Conservation (phyloP, 768 basidiomycete genomes). For the Lanmaoa pseudosensibilis region DNA sequence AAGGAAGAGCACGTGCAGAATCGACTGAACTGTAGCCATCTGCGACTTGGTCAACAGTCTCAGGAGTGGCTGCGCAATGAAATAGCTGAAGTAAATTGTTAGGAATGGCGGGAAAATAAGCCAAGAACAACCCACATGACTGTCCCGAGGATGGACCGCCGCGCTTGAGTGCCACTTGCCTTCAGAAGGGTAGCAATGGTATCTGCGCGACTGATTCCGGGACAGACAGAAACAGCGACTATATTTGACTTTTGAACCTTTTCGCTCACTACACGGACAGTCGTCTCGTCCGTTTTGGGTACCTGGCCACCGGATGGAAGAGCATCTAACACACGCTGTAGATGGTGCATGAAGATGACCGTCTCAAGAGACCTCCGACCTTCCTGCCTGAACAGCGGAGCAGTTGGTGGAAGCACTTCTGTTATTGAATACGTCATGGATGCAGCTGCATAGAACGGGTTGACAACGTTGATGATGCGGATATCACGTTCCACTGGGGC, state of each 20-base stretch:
- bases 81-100: slow-evolving; percentile 48
- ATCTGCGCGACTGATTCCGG: slow-evolving; percentile 73
- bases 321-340: slow-evolving; percentile 83
- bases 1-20: slow-evolving; percentile 81
- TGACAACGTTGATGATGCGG: slow-evolving; percentile 82
- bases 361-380: slow-evolving; percentile 65
- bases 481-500: slow-evolving; percentile 89
- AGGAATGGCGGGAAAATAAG: neutral
- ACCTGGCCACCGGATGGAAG: slow-evolving; percentile 63
- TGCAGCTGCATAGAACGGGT: slow-evolving; percentile 88
- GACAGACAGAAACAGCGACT: slow-evolving; percentile 69
- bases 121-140: slow-evolving; percentile 44
- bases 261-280: slow-evolving; percentile 39
- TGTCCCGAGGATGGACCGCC: slow-evolving; percentile 44
- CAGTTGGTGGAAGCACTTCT: slow-evolving; percentile 28
- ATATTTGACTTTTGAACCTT: slow-evolving; percentile 68
- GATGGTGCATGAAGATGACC: slow-evolving; percentile 66
- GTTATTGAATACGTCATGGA: slow-evolving; percentile 41
- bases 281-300: slow-evolving; percentile 38
- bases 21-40: slow-evolving; percentile 60
- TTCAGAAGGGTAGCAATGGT: slow-evolving; percentile 52
- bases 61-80: slow-evolving; percentile 64
- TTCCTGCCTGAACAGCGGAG: slow-evolving; percentile 51
- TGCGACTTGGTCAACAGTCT: slow-evolving; percentile 71
- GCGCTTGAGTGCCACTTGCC: slow-evolving; percentile 29